A percentile compares a stretch with the other conserved stretches of the same genome.
phyloP scores from a whole-genome alignment of 331 rosid genomes.

The Arachis monticola region DNA sequence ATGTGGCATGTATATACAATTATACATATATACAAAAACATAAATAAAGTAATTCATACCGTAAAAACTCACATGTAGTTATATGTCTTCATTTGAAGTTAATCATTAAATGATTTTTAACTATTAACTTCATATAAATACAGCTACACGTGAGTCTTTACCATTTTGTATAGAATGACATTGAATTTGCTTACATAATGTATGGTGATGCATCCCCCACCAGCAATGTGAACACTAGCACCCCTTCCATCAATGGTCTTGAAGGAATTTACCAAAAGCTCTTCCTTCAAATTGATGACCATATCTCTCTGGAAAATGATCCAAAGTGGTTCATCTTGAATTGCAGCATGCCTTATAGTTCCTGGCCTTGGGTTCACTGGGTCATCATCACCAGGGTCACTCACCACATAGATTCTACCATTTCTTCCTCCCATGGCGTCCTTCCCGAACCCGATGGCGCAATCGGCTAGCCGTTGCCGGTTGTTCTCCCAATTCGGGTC shows the following conservation, averaged over 20 bases:
- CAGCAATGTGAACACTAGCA: conserved; percentile 76
- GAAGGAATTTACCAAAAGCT: conserved; percentile 77
- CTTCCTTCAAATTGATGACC: conserved; percentile 66
- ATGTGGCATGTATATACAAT: too few species aligned
- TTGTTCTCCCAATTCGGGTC: conserved; percentile 75
- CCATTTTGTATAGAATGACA: too few species aligned
- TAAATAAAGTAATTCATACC: too few species aligned
- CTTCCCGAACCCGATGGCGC: conserved; percentile 90
- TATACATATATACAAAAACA: too few species aligned
- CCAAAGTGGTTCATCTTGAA: conserved; percentile 85
- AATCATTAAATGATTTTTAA: too few species aligned
- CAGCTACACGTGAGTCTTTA: too few species aligned
- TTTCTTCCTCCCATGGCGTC: conserved; percentile 79
- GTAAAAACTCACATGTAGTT: too few species aligned
- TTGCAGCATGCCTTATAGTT: conserved; percentile 66
- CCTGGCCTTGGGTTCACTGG: conserved; percentile 71
- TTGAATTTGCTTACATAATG: conserved; percentile 54
- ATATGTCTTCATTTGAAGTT: too few species aligned
- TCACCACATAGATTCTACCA: conserved; percentile 65
- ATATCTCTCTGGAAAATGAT: conserved; percentile 80
- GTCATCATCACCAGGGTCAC: conserved; percentile 68
- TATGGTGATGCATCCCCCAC: conserved; percentile 72
- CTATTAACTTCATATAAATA: too few species aligned
- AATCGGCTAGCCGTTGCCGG: conserved; percentile 80
- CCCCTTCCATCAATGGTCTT: conserved; percentile 89